Percentiles rank a stretch among this genome's conserved stretches.
These are phyloP conservation scores for Dryadomyces quercus-mongolicae DNA, from an alignment of 2,329 filamentous ascomycete genomes.

Conservation along the genomic window DNA sequence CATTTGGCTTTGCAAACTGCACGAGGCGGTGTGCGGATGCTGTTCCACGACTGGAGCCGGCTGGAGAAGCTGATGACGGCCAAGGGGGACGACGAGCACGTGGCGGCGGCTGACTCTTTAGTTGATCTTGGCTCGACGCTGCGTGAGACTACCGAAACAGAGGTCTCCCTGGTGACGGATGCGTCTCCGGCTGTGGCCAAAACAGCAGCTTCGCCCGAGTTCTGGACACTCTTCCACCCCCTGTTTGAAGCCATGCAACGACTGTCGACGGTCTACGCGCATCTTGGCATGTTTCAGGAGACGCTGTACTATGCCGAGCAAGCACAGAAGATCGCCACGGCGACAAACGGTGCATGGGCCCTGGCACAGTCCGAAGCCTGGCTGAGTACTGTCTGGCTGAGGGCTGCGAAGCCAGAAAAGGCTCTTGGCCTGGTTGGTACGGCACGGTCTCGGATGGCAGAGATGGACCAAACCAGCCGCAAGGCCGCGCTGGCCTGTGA, in stretches of 20 bases:
- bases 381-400: slow-evolving; percentile 42
- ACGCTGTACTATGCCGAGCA: slow-evolving; percentile 81
- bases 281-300: slow-evolving; percentile 79
- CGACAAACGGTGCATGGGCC: slow-evolving; percentile 50
- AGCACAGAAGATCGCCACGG: slow-evolving; percentile 62
- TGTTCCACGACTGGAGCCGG: slow-evolving; percentile 44
- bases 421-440: slow-evolving; percentile 42
- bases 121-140: neutral
- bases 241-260: slow-evolving; percentile 61
- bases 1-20: slow-evolving; percentile 46
- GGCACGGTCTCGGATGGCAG: slow-evolving; percentile 38
- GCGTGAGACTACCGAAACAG: neutral
- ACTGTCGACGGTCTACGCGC: slow-evolving; percentile 65
- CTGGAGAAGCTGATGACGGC: slow-evolving; percentile 27
- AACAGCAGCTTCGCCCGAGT: slow-evolving; percentile 35
- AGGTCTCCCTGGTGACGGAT: too few species aligned
- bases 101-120: neutral
- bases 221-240: slow-evolving; percentile 68
- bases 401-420: slow-evolving; percentile 45
- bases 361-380: slow-evolving; percentile 41
- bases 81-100: slow-evolving; percentile 5
- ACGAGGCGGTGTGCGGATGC: slow-evolving; percentile 41
- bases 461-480: slow-evolving; percentile 30
- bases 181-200: neutral
- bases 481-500: slow-evolving; percentile 38